Percentiles rank a stretch among this genome's conserved stretches.
These are phyloP conservation scores for Penicillium ucsense DNA, from an alignment of 495 filamentous ascomycete genomes.

Conservation along the genomic window DNA sequence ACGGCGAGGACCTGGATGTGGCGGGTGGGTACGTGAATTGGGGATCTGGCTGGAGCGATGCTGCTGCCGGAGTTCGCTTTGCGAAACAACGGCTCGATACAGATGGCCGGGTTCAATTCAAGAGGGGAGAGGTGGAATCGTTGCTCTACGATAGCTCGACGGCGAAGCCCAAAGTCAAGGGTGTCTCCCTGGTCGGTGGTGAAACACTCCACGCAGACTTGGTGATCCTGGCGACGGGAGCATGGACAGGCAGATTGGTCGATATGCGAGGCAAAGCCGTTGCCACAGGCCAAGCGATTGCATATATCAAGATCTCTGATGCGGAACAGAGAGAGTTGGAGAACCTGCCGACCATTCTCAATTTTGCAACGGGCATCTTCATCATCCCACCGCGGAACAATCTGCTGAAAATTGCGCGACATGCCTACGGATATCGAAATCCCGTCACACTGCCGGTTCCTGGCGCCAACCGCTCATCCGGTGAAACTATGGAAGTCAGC, in stretches of 20 bases:
- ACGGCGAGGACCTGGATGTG: slow-evolving; percentile 35
- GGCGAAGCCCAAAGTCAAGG: slow-evolving; percentile 27
- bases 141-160: slow-evolving; percentile 33
- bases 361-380: slow-evolving; percentile 73
- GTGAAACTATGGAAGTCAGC: slow-evolving; percentile 31
- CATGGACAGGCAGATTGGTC: slow-evolving; percentile 70
- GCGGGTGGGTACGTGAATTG: slow-evolving; percentile 76
- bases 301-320: slow-evolving; percentile 61
- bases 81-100: slow-evolving; percentile 53
- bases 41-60: slow-evolving; percentile 76
- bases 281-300: slow-evolving; percentile 72
- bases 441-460: slow-evolving; percentile 40
- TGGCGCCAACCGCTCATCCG: background rate
- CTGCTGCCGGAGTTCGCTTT: slow-evolving; percentile 60
- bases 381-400: slow-evolving; percentile 66
- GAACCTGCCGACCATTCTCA: slow-evolving; percentile 65
- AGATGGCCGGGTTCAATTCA: slow-evolving; percentile 53
- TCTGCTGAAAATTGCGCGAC: slow-evolving; percentile 72
- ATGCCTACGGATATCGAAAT: slow-evolving; percentile 76
- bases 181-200: slow-evolving; percentile 48
- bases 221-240: slow-evolving; percentile 71
- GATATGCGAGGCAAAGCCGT: slow-evolving; percentile 66
- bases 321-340: slow-evolving; percentile 54
- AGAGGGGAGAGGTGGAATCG: slow-evolving; percentile 48
- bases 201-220: slow-evolving; percentile 54